Evolutionary conservation across 371 early-diverging fungal species (phyloP), one percentile per base, ranked within the genome.

Genomic region (Apophysomyces ossiformis): DNA sequence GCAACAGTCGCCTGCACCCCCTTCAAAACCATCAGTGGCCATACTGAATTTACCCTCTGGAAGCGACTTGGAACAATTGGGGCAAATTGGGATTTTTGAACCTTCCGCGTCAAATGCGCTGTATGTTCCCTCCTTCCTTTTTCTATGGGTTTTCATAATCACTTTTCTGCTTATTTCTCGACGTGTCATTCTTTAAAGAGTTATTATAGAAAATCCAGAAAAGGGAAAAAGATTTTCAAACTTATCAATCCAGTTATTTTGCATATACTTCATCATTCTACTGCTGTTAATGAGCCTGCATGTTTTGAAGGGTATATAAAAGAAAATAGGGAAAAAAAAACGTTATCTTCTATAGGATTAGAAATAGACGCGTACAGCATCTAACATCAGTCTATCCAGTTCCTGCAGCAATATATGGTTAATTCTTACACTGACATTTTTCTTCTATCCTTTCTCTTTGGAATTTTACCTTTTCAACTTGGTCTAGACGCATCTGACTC

Each of bases 401-500:
- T 72, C 74, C 78, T 77, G 64, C 12, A 67, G n/a, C 13, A 60
- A 39, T 18, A 41, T 12, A 60, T 21, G 63, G 5, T 13, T 16
- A 41, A 46, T 16, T 38, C 37, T 54, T 57, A 39, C 26, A 16
- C 37, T 67, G 37, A 35, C 35, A 43, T 12, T 1, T 11, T 4
- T 8, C 43, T 38, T 2, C 32, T 26, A 26, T 26, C 3, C 32
- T 26, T 26, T 26, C 32, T 26, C 32, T 26, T 26, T 26, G 2
- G 32, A 3, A 62, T 4, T 8, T 59, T 78, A 79, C 82, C 74
- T 78, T 79, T 69, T 83, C 83, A 58, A 83, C 67, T 64, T 78
- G 75, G 36, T 83, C 83, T 44, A 83, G 45, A 58, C 74, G 69
- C 16, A 61, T 39, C 13, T 81, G 75, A 43, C 62, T 68, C 54